phyloP scores from a whole-genome alignment of 1,284 basidiomycete genomes.

The Ustilago sp. region DNA sequence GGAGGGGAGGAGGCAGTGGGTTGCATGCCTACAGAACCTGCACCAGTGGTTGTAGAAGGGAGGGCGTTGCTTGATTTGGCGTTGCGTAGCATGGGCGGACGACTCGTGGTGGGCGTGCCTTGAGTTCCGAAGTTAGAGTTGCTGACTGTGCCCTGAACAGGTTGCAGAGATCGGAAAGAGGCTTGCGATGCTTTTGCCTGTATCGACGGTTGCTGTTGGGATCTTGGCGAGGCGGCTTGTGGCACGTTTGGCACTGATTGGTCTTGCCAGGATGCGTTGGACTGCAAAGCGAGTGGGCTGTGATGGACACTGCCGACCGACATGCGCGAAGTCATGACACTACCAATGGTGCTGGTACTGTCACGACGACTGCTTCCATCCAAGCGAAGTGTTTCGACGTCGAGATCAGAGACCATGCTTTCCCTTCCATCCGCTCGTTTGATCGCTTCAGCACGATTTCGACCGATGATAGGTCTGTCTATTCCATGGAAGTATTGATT shows the following conservation, averaged over 20 bases:
- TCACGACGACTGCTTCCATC: conserved; percentile 59
- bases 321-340: conserved; percentile 46
- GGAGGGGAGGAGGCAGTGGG: conserved; percentile 23
- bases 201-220: not conserved
- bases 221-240: not conserved
- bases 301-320: conserved; percentile 46
- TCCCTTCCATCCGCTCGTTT: conserved; percentile 55
- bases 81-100: conserved; percentile 28
- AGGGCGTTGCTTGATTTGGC: conserved; percentile 36
- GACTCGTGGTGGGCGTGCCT: not conserved
- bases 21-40: conserved; percentile 29
- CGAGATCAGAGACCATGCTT: conserved; percentile 63
- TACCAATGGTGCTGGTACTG: conserved; percentile 57
- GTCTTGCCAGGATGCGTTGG: conserved; percentile 18
- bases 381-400: conserved; percentile 63
- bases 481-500: conserved; percentile 46
- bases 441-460: conserved; percentile 55
- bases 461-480: conserved; percentile 50
- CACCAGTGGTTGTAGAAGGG: not conserved
- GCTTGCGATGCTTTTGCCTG: conserved; percentile 28
- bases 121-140: not conserved
- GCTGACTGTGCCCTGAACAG: conserved; percentile 14
- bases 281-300: conserved; percentile 20
- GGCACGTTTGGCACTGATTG: not conserved
- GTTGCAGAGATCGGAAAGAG: conserved; percentile 34